Evolutionary conservation across 2,329 filamentous ascomycete genomes (phyloP).

Genomic region (Fusarium sacchari): DNA sequence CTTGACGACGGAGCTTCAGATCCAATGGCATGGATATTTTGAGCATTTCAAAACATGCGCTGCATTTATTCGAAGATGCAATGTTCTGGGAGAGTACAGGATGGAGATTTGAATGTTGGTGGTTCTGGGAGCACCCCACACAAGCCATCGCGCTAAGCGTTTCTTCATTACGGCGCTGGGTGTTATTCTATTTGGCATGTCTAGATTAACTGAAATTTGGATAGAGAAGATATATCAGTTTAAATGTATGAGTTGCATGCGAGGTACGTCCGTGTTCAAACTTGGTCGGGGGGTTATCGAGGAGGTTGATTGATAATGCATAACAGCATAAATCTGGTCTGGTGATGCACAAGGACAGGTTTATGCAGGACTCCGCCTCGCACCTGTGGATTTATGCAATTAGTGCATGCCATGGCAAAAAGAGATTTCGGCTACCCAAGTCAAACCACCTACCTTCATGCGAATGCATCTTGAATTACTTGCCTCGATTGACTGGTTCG

Average conservation of each 20-base stretch:
- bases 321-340: background rate
- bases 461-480: accelerated
- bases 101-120: no score
- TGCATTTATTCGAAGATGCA: accelerated
- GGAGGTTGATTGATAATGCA: background rate
- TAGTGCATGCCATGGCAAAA: background rate
- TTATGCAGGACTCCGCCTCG: background rate
- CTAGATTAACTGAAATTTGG: accelerated
- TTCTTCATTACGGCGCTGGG: no score
- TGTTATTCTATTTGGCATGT: accelerated
- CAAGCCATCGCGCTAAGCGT: background rate
- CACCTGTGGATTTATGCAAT: no score
- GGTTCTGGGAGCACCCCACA: no score
- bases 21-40: constrained; percentile 20
- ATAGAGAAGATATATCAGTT: background rate
- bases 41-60: accelerated
- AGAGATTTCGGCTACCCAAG: no score
- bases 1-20: constrained; percentile 5
- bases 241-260: background rate
- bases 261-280: background rate
- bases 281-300: no score
- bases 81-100: background rate
- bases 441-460: accelerated
- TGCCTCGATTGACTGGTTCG: background rate
- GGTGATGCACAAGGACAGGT: accelerated